Percentiles rank a stretch among this genome's conserved stretches.
These are phyloP conservation scores for Penicillium sp. DNA, from an alignment of 2,329 filamentous ascomycete genomes.

Conservation along the genomic window DNA sequence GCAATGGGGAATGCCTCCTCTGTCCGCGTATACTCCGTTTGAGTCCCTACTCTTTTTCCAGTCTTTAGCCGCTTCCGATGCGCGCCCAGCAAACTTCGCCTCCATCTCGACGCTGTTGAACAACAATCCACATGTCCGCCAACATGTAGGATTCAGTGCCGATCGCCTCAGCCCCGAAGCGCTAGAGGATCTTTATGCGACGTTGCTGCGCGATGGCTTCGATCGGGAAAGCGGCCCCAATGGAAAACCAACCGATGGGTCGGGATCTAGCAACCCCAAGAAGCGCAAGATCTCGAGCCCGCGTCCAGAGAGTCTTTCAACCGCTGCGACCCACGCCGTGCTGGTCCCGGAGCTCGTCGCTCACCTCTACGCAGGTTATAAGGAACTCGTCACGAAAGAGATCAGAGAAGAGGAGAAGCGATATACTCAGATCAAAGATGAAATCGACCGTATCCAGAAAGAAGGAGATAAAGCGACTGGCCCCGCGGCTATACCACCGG, in stretches of 20 bases:
- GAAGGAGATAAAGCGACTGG: slow-evolving; percentile 56
- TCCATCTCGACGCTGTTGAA: slow-evolving; percentile 75
- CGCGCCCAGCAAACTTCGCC: slow-evolving; percentile 67
- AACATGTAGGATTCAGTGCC: slow-evolving; percentile 72
- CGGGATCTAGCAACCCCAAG: slow-evolving; percentile 57
- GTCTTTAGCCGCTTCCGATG: slow-evolving; percentile 70
- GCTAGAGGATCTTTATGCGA: slow-evolving; percentile 76
- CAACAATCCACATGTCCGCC: slow-evolving; percentile 72
- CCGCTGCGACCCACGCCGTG: slow-evolving; percentile 68
- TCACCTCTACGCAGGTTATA: slow-evolving; percentile 75
- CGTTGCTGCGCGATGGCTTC: slow-evolving; percentile 75
- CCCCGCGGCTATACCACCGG: slow-evolving; percentile 5
- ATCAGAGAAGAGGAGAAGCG: slow-evolving; percentile 75
- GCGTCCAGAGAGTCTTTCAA: slow-evolving; percentile 65
- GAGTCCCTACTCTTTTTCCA: slow-evolving; percentile 87
- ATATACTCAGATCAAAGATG: slow-evolving; percentile 66
- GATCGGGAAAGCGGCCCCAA: slow-evolving; percentile 40
- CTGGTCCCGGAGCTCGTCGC: slow-evolving; percentile 73
- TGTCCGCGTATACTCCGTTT: slow-evolving; percentile 76
- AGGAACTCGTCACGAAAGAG: slow-evolving; percentile 68
- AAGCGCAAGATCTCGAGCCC: slow-evolving; percentile 77
- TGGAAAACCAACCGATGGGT: slow-evolving; percentile 29
- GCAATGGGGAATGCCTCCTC: slow-evolving; percentile 61
- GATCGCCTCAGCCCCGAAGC: slow-evolving; percentile 76
- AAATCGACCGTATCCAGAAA: slow-evolving; percentile 71